Base-by-base conservation (phyloP, 2,329 filamentous ascomycete species). In the Plenodomus biglobosus region DNA sequence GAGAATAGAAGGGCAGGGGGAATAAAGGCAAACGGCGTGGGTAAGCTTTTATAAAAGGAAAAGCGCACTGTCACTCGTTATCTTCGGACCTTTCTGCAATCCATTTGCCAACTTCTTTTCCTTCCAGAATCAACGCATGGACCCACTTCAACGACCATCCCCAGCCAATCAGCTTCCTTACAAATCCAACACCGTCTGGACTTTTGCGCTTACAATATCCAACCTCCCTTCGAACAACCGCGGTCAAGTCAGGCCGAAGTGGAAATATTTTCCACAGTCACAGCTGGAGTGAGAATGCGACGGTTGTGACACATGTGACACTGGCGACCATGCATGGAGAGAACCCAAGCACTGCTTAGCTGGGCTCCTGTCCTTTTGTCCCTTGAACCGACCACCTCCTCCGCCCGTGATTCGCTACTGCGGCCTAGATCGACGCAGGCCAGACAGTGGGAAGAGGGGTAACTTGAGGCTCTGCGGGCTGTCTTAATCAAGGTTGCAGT, bases 131-230 rank as follows among this genome's bases (percentile, higher is more conserved):
- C 38, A 34, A 45, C 43, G 44, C 47, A 22, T 30, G 46, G 48
- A 44, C 52, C 51, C 55, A 53, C 53, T 43, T 42, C 39, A 38
- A 41, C 21, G 32, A 22, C 30, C 16, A 11, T 30, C 15, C 20
- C 21, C 27, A 32, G 50, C 61, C 59, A 64, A 64, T 62, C 53
- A 62, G 17, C 22, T 4, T 8, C 35, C 10, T 32, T 8, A 10
- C 17, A 42, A 39, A 40, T 27, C 27, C 11, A 32, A 32, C 27
- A 11, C 8, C 15, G 49, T 61, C 61, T 53, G 47, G 61, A 55
- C 7, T 51, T 51, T 45, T 50, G 20, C 48, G 59, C 58, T 64
- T 57, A 61, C 61, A 50, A 56, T 54, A 59, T 49, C 58, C 4
- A 47, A 44, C 41, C 38, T 34, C 34, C 17, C 27, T 37, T 11